A percentile compares a stretch with the other conserved stretches of the same genome.
These are phyloP conservation scores for Carpinus viminea DNA, from an alignment of 306 rosid species.

Conservation along the genomic window DNA sequence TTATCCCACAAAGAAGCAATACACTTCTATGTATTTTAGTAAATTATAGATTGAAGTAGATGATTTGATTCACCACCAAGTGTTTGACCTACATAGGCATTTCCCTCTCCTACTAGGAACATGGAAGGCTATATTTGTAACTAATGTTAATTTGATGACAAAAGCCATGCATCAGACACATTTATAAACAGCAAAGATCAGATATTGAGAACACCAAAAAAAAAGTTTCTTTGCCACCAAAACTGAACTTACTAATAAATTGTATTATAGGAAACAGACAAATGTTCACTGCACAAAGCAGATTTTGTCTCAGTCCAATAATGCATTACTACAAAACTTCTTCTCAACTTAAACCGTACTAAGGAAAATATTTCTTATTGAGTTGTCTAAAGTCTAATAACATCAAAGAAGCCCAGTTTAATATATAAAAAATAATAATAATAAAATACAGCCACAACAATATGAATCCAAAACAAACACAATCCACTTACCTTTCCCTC, in stretches of 20 bases:
- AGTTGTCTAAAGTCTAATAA: constrained; percentile 5
- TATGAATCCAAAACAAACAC: background rate
- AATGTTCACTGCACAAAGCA: background rate
- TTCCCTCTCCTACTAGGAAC: background rate
- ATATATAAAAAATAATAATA: background rate
- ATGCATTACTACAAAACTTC: background rate
- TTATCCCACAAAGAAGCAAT: background rate
- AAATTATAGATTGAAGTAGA: background rate
- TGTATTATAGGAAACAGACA: background rate
- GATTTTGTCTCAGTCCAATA: background rate
- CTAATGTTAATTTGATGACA: background rate
- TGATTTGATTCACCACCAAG: background rate
- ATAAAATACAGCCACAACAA: background rate
- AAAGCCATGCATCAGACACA: background rate
- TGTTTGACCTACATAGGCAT: background rate
- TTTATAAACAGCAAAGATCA: background rate
- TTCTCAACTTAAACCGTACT: background rate
- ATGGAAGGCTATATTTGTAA: background rate
- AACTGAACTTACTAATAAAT: background rate
- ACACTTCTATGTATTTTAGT: background rate
- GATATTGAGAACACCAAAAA: background rate
- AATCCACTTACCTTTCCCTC: constrained; percentile 54
- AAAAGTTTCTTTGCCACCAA: background rate
- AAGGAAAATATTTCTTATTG: background rate
- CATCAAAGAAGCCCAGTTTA: constrained; percentile 12